Conservation (phyloP, 305 asterid species). For the Solanum aculeatissimum region DNA sequence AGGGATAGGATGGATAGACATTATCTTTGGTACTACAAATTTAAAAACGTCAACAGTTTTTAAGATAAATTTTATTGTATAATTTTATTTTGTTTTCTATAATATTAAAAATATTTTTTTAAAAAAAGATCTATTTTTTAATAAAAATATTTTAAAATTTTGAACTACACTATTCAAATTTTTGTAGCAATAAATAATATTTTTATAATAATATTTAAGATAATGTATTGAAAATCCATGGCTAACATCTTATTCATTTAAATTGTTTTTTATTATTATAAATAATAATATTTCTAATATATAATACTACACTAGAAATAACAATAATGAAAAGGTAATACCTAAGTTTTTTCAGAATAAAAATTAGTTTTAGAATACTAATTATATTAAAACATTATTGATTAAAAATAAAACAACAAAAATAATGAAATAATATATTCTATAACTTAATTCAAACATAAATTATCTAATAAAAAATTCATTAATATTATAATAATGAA, state of each 20-base stretch:
- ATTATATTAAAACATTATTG: not conserved
- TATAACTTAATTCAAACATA: no score
- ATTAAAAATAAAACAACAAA: not conserved
- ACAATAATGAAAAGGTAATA: not conserved
- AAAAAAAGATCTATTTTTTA: not conserved
- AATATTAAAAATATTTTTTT: no score
- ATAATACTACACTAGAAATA: not conserved
- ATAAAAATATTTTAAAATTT: not conserved
- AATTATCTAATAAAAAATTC: no score
- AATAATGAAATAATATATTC: no score
- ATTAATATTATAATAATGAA: not conserved
- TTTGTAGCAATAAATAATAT: not conserved
- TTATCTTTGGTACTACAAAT: no score
- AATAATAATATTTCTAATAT: not conserved
- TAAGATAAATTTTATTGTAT: no score
- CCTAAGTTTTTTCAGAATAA: not conserved
- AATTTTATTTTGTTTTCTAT: not conserved
- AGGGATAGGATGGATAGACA: no score
- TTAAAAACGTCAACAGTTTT: no score
- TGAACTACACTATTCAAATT: not conserved
- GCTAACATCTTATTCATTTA: not conserved
- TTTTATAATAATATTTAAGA: not conserved
- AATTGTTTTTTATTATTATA: fast-evolving
- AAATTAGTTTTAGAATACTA: not conserved
- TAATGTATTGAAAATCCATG: not conserved